Base-by-base conservation (phyloP, 2,329 filamentous ascomycete genomes). In the Monosporascus sp. region DNA sequence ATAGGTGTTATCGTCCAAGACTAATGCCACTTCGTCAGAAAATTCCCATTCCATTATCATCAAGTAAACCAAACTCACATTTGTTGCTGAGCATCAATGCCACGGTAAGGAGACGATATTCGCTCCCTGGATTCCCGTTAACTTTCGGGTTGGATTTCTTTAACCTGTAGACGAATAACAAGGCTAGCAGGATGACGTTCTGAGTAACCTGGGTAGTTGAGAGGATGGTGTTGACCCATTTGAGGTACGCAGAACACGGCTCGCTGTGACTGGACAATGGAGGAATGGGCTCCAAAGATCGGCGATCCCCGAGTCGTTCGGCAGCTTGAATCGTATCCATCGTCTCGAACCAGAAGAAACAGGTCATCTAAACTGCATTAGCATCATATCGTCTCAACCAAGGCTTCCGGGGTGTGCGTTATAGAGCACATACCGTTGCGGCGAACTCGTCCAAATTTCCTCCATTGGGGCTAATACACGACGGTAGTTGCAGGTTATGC, bases 61-160 rank as follows among this genome's bases (percentile, higher is more conserved):
- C 37, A 17, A 7, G 7, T 34, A 34, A 7, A 43, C 20, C 9
- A 17, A 8, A 76, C 83, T 66, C 71, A 90, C 87, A 99, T 76
- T 99, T 99, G 72, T 99, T 99, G 57, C 92, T 93, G 55, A 99
- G 79, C 94, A 99, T 99, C 61, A 99, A 76, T 24, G 94, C 94
- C 48, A 97, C 92, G 0, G 94, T 97, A 65, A 97, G 78, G 24
- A 99, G 76, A 19, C 94, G 81, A 67, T 94, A 97, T 69, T 97
- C 94, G 69, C 94, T 99, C 5, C 94, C 94, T 22, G 86, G 86
- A 64, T 93, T 93, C 41, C 94, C 94, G 67, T 92, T 91, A 19
- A 97, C 93, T 3, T 81, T 84, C 0, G 91, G 90, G 63, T 96
- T 97, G 59, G 88, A 86, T 69, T 87, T 90, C 76, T 97, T 97